A percentile compares a stretch with the other conserved stretches of the same genome.
Conservation (phyloP, 1,284 basidiomycete species). For the Gomphus bonarii region DNA sequence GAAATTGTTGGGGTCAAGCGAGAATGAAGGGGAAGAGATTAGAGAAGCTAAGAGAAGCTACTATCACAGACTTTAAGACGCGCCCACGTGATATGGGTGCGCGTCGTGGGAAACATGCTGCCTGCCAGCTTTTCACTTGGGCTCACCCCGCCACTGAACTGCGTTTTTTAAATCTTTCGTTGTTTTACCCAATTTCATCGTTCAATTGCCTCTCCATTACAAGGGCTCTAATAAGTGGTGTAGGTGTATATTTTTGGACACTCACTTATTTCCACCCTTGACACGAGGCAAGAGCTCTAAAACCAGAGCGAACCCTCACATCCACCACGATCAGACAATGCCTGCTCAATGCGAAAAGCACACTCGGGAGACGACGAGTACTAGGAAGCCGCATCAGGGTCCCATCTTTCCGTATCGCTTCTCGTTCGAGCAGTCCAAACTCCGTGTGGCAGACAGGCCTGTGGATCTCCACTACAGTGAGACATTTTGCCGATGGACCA, state of each 20-base stretch:
- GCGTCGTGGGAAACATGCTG: neutral
- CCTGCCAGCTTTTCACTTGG: neutral
- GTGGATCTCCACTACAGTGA: neutral
- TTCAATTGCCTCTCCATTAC: neutral
- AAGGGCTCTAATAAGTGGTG: neutral
- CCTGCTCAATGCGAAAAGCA: neutral
- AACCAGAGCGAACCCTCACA: neutral
- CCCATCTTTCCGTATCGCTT: constrained; percentile 9
- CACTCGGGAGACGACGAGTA: neutral
- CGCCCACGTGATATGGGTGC: neutral
- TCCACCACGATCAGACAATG: neutral
- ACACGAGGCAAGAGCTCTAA: neutral
- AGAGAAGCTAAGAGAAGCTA: neutral
- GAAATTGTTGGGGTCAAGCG: neutral
- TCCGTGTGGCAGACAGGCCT: neutral
- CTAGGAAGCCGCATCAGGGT: constrained; percentile 4
- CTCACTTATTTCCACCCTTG: neutral
- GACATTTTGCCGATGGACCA: constrained; percentile 7
- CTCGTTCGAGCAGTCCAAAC: constrained; percentile 3
- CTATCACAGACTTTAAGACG: neutral
- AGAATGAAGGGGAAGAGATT: neutral
- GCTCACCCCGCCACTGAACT: neutral
- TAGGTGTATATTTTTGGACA: neutral
- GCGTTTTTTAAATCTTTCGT: neutral
- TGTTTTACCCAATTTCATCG: neutral